Evolutionary conservation across 2,329 filamentous ascomycete species (phyloP).

Genomic region (Phaeophleospora eucalypticola): DNA sequence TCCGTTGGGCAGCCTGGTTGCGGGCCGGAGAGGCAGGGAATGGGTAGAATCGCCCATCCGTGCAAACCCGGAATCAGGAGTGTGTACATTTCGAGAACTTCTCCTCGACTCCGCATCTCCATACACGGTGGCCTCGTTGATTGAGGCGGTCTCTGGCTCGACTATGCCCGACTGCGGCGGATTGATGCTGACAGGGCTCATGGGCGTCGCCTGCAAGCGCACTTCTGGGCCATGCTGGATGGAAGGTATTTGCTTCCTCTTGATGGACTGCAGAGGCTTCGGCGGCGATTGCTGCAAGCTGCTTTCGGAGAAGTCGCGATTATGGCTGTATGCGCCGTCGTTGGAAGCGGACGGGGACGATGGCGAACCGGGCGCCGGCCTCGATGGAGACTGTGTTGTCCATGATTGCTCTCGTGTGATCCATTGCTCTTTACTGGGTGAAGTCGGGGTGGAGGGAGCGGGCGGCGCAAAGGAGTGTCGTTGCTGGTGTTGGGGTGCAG

Average conservation of each 20-base stretch:
- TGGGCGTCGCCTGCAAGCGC: constrained; percentile 31
- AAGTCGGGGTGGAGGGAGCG: constrained; percentile 4
- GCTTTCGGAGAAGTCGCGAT: constrained; percentile 13
- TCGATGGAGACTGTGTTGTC: background rate
- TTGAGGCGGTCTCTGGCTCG: constrained; percentile 29
- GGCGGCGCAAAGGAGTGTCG: background rate
- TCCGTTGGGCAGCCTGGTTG: constrained; percentile 12
- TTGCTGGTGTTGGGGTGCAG: constrained; percentile 3
- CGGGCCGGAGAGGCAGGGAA: constrained; percentile 19
- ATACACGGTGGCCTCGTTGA: constrained; percentile 16
- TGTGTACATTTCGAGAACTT: constrained; percentile 16
- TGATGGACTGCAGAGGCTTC: background rate
- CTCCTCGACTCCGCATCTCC: constrained; percentile 18
- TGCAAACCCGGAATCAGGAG: constrained; percentile 2
- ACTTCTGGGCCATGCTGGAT: constrained; percentile 21
- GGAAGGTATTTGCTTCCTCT: constrained; percentile 11
- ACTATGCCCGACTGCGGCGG: constrained; percentile 27
- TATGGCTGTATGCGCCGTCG: constrained; percentile 11
- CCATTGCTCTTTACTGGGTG: constrained; percentile 8
- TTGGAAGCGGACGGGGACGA: background rate
- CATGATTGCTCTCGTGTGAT: constrained; percentile 5
- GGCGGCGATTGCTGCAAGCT: constrained; percentile 18
- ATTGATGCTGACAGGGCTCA: constrained; percentile 33
- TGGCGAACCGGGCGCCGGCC: constrained; percentile 11
- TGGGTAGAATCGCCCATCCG: constrained; percentile 12